These are phyloP conservation scores for Linanthus parryae DNA, from an alignment of 148 eudicot species.

Conservation along the genomic window DNA sequence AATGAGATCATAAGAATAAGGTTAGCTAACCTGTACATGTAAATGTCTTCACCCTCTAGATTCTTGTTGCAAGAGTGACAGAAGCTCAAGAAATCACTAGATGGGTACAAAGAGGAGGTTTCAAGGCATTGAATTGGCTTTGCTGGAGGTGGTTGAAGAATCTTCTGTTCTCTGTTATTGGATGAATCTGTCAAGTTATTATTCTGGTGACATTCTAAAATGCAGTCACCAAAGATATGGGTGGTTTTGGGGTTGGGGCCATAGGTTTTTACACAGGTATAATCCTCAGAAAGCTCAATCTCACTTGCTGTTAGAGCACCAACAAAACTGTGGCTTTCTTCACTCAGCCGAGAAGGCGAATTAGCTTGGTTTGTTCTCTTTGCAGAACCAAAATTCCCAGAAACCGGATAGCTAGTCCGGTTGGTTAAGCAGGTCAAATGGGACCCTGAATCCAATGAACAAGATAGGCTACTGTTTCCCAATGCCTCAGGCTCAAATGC, in stretches of 20 bases:
- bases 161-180: slow-evolving; percentile 25
- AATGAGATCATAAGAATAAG: not conserved
- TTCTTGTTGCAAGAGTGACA: slow-evolving; percentile 81
- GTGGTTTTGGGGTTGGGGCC: slow-evolving; percentile 88
- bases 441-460: slow-evolving; percentile 78
- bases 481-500: slow-evolving; percentile 12
- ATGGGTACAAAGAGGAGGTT: slow-evolving; percentile 25
- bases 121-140: no score
- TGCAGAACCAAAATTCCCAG: slow-evolving; percentile 28
- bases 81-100: slow-evolving; percentile 58
- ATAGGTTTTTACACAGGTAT: slow-evolving; percentile 79
- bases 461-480: slow-evolving; percentile 28
- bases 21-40: slow-evolving; percentile 74
- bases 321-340: no score
- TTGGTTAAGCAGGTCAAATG: slow-evolving; percentile 30
- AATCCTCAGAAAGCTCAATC: slow-evolving; percentile 95
- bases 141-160: no score
- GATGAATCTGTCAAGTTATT: slow-evolving; percentile 25
- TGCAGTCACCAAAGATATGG: slow-evolving; percentile 25
- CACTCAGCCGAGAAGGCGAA: no score
- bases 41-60: slow-evolving; percentile 78
- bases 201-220: slow-evolving; percentile 67
- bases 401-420: slow-evolving; percentile 19
- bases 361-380: no score
- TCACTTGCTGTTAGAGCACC: slow-evolving; percentile 64